phyloP scores from a whole-genome alignment of 352 stramenopile species.

The Aphanomyces invadans region DNA sequence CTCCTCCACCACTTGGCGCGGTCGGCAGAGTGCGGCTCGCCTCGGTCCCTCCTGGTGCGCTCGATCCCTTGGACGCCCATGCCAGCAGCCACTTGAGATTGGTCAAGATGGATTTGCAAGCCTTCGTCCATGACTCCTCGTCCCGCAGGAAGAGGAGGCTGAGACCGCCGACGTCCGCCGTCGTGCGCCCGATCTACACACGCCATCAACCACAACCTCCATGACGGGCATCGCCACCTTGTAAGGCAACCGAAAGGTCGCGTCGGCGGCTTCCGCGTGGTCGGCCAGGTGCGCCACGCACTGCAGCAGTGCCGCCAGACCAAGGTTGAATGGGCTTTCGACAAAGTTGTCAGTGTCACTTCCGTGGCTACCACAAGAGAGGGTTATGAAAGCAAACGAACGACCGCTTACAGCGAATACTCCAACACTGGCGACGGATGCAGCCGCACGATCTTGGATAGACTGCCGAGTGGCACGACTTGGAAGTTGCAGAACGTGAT shows the following conservation, averaged over 20 bases:
- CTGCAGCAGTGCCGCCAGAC: slow-evolving; percentile 67
- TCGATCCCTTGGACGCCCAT: slow-evolving; percentile 33
- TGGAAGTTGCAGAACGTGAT: slow-evolving; percentile 66
- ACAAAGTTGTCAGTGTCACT: slow-evolving; percentile 78
- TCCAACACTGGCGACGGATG: slow-evolving; percentile 67
- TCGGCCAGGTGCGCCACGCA: slow-evolving; percentile 63
- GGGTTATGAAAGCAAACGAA: no score
- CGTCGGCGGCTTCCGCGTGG: slow-evolving; percentile 46
- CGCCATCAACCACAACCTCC: slow-evolving; percentile 21
- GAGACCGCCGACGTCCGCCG: slow-evolving; percentile 38
- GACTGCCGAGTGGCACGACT: slow-evolving; percentile 78
- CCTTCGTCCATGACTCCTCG: slow-evolving; percentile 80
- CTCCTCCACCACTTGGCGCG: neutral
- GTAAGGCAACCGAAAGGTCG: slow-evolving; percentile 61
- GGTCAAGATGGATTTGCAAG: slow-evolving; percentile 74
- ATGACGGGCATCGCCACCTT: slow-evolving; percentile 55
- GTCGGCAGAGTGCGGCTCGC: neutral
- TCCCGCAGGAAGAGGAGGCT: slow-evolving; percentile 74
- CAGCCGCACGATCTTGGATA: slow-evolving; percentile 78
- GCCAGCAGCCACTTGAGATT: slow-evolving; percentile 78
- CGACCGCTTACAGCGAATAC: slow-evolving; percentile 53
- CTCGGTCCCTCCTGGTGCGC: neutral
- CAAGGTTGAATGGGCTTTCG: slow-evolving; percentile 82
- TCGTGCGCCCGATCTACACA: slow-evolving; percentile 21
- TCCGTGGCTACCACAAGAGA: slow-evolving; percentile 55